phyloP scores from a whole-genome alignment of 768 basidiomycete genomes.

The Tubosaeta brunneosetosa region DNA sequence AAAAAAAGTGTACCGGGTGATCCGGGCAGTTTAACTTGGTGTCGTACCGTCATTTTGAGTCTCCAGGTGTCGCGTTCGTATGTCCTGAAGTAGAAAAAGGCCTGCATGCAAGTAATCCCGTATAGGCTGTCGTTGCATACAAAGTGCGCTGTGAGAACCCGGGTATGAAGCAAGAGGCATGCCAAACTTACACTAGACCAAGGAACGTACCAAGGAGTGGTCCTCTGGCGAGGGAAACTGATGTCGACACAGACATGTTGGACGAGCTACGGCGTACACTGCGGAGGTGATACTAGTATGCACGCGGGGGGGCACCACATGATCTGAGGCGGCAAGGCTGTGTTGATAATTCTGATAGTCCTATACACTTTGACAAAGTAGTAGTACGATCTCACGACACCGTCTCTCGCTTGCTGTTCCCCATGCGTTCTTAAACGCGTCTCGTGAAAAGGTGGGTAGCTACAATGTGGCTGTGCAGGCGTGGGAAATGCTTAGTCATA shows the following conservation, averaged over 20 bases:
- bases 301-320: background rate
- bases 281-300: background rate
- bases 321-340: background rate
- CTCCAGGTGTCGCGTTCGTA: constrained; percentile 15
- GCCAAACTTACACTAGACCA: constrained; percentile 18
- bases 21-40: background rate
- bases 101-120: constrained; percentile 26
- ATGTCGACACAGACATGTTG: constrained; percentile 10
- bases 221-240: constrained; percentile 17
- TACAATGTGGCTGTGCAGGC: background rate
- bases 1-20: background rate
- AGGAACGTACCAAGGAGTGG: constrained; percentile 27
- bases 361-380: no score
- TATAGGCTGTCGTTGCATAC: constrained; percentile 16
- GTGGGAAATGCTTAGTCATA: constrained; percentile 24
- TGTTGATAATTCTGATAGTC: background rate
- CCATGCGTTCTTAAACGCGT: no score
- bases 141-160: background rate
- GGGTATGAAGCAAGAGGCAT: background rate
- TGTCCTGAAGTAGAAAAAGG: constrained; percentile 26
- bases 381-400: no score
- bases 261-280: background rate
- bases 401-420: no score
- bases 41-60: constrained; percentile 22
- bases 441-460: no score